phyloP scores from a whole-genome alignment of 306 rosid genomes.

The Pyrus communis region DNA sequence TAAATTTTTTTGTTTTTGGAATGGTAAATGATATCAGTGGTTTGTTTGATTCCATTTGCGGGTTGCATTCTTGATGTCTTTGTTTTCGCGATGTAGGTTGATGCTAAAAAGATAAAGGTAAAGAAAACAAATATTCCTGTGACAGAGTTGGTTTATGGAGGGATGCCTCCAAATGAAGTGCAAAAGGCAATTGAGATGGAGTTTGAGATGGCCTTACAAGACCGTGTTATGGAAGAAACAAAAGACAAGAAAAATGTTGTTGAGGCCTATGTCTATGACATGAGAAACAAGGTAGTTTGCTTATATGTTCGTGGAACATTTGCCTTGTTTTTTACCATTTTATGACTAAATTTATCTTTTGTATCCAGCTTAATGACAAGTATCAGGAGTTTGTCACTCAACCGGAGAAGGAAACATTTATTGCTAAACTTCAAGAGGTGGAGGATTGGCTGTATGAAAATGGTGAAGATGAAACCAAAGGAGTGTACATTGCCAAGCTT shows the following conservation, averaged over 20 bases:
- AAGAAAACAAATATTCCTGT: constrained; percentile 67
- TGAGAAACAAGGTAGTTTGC: constrained; percentile 74
- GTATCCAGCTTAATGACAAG: constrained; percentile 66
- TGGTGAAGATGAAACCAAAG: constrained; percentile 94
- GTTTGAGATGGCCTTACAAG: constrained; percentile 98
- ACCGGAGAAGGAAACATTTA: constrained; percentile 62
- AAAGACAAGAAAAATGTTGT: constrained; percentile 95
- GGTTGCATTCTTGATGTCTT: background rate
- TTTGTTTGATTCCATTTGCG: background rate
- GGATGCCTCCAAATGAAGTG: constrained; percentile 47
- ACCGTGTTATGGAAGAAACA: constrained; percentile 94
- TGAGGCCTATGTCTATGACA: constrained; percentile 90
- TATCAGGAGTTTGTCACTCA: constrained; percentile 64
- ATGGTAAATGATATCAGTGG: background rate
- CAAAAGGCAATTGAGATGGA: constrained; percentile 85
- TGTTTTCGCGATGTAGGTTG: constrained; percentile 28
- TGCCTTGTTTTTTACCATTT: background rate
- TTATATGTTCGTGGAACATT: background rate
- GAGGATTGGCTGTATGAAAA: constrained; percentile 97
- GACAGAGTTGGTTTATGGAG: constrained; percentile 70
- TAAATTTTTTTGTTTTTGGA: background rate
- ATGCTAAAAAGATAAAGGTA: constrained; percentile 80
- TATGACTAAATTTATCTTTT: constrained; percentile 2
- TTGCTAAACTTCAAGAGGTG: constrained; percentile 60
- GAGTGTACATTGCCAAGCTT: constrained; percentile 84